phyloP scores from a whole-genome alignment of 306 rosid species.

The Ceratonia siliqua region DNA sequence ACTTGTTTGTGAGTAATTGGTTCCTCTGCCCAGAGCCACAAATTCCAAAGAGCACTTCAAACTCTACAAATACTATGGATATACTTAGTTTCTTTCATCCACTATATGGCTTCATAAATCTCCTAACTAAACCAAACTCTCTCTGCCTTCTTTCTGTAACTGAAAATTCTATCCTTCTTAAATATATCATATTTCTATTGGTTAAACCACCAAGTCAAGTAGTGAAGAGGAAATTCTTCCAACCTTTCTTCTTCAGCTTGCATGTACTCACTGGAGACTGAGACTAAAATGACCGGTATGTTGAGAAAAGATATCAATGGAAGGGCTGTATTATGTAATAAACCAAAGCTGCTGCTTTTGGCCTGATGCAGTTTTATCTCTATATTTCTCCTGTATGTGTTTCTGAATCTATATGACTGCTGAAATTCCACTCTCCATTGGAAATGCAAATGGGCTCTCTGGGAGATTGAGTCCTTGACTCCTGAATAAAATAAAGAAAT shows the following conservation, averaged over 20 bases:
- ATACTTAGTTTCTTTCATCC: conserved; percentile 11
- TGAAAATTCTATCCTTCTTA: conserved; percentile 28
- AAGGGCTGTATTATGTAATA: conserved; percentile 1
- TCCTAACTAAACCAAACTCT: conserved; percentile 11
- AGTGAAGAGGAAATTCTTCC: not conserved
- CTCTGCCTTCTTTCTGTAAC: conserved; percentile 1
- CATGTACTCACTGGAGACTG: conserved; percentile 28
- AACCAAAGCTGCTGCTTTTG: conserved; percentile 10
- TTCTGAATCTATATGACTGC: conserved; percentile 30
- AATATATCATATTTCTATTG: conserved; percentile 24
- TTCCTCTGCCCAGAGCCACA: not conserved
- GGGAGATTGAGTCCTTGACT: conserved; percentile 67
- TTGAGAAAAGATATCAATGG: not conserved
- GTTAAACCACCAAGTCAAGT: conserved; percentile 28
- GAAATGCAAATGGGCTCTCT: conserved; percentile 69
- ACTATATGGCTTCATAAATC: not conserved
- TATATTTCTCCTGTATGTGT: conserved; percentile 4
- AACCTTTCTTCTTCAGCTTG: conserved; percentile 4
- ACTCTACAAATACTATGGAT: not conserved
- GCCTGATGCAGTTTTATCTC: conserved; percentile 12
- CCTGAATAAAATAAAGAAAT: conserved; percentile 29
- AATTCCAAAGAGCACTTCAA: not conserved
- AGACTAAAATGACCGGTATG: conserved; percentile 16
- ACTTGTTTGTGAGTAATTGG: conserved; percentile 13
- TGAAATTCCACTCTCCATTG: conserved; percentile 31